Percentiles rank a stretch among this genome's conserved stretches.
phyloP scores from a whole-genome alignment of 2,329 filamentous ascomycete genomes.

The Pseudogymnoascus sp. region DNA sequence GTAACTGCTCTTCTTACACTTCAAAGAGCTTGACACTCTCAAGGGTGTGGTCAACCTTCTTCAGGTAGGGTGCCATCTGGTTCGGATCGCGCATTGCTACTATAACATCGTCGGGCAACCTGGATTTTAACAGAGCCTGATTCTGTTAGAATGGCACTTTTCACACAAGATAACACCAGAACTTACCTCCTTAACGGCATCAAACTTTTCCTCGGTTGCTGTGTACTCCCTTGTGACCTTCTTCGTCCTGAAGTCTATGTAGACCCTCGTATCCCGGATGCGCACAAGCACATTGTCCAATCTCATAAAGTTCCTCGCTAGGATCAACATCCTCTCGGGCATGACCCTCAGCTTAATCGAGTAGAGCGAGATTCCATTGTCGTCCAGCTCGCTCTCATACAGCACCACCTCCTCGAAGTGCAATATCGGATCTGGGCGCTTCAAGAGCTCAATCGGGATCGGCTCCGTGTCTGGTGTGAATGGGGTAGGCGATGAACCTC shows the following conservation, averaged over 20 bases:
- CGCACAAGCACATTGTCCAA: slow-evolving; percentile 84
- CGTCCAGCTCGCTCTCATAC: slow-evolving; percentile 95
- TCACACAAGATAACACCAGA: not conserved
- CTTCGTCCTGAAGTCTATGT: slow-evolving; percentile 75
- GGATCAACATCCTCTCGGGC: slow-evolving; percentile 75
- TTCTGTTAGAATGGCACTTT: not conserved
- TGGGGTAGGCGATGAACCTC: slow-evolving; percentile 20
- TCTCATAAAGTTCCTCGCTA: slow-evolving; percentile 84
- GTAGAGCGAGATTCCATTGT: slow-evolving; percentile 88
- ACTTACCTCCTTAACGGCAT: slow-evolving; percentile 63
- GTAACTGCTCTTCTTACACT: not conserved
- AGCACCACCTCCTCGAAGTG: slow-evolving; percentile 96
- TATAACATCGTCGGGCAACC: slow-evolving; percentile 63
- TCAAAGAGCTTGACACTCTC: slow-evolving; percentile 37
- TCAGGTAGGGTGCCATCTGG: slow-evolving; percentile 60
- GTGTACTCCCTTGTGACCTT: slow-evolving; percentile 85
- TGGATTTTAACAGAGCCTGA: slow-evolving; percentile 42
- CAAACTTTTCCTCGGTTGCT: slow-evolving; percentile 75
- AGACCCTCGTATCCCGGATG: slow-evolving; percentile 83
- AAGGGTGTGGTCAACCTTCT: slow-evolving; percentile 58
- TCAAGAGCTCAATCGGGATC: slow-evolving; percentile 81
- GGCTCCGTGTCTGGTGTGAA: slow-evolving; percentile 28
- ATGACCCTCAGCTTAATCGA: slow-evolving; percentile 91
- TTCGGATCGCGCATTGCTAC: slow-evolving; percentile 75
- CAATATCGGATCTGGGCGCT: slow-evolving; percentile 82